Base-by-base conservation (phyloP, 2,329 filamentous ascomycete genomes). In the Fusarium oxysporum region DNA sequence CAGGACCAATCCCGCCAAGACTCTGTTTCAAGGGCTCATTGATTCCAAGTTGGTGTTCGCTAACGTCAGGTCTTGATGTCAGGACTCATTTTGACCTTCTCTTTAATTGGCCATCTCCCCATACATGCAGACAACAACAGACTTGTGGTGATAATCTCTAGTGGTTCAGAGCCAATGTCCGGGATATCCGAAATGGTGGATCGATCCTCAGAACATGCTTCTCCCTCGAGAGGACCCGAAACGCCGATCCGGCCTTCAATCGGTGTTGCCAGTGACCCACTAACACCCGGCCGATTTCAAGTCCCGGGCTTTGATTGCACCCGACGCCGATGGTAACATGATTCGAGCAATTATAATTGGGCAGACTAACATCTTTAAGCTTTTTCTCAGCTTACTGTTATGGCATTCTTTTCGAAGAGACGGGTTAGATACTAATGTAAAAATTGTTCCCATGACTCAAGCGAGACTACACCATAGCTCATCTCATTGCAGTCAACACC, bases 151-250 rank as follows among this genome's bases (percentile, higher is more conserved):
- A 62, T 45, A 45, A 38, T 62, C 19, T 38, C 37, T 28, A 66
- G 25, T 62, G 43, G 43, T 41, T 43, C 32, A 38, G 53, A 51
- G 51, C 50, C 37, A 53, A 62, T 51, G 40, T 60, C 71, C 71
- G 71, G 68, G 17, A 56, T 59, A 73, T 74, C 71, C 71, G 71
- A 72, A 61, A 48, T 23, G 41, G 58, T 73, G 67, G 70, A 64
- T 73, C 70, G 70, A 73, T 71, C 45, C 53, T 54, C 47, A 56
- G 23, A 40, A 50, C 32, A 58, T 54, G 59, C 47, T 51, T 58
- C 43, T 35, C 57, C 64, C 33, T 66, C 58, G 38, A 62, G 62
- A 61, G 60, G 53, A 59, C 32, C 56, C 65, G 60, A 72, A 62
- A 62, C 35, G 51, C 70, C 65, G 70, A 72, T 72, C 59, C 65